Base-by-base conservation (phyloP, 352 stramenopile species). In the Phytophthora ramorum region DNA sequence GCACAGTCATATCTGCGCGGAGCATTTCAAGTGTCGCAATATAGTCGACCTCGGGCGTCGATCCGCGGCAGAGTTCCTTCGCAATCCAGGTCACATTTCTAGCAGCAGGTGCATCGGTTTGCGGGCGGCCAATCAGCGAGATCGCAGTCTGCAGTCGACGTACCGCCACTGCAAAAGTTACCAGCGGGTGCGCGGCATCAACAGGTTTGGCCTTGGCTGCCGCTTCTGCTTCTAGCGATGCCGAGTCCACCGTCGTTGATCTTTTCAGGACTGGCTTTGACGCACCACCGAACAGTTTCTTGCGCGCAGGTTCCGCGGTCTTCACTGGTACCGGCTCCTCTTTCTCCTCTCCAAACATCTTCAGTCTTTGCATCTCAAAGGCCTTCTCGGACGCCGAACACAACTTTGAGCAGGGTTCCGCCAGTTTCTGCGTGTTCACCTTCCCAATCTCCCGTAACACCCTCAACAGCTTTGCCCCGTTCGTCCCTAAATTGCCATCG, bases 21-120 rank as follows among this genome's bases (percentile, higher is more conserved):
- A 96, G 89, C 57, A 96, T 75, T 34, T 91, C 84, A 12, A 96
- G 66, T 19, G 71, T 95, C 12, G 87, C 79, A 63, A 95, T 86
- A 47, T 75, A 75, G 30, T 93, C 84, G 26, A 82, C 60, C 20
- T 90, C 70, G 2, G 72, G 30, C 22, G 66, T 73, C 9, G 55
- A 63, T 28, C 63, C 71, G 47, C 75, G 78, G 20, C 74, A 87
- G 1, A 94, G 58, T 61, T 93, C 76, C 26, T 73, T 77, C 0
- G 74, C 40, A 20, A 91, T 71, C 84, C 84, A 95, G 16, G 75
- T 65, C 5, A 83, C 14, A 62, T 81, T 83, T 64, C 70, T 72
- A 2, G 61, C 26, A 30, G 57, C 56, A 17, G 70, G 66, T 4
- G 66, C 69, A 66, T 87, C 73, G 1, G 65, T 73, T 28, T 75